A percentile compares a stretch with the other conserved stretches of the same genome.
Evolutionary conservation across 2,329 filamentous ascomycete genomes (phyloP).

Genomic region (Colletotrichum shisoi): DNA sequence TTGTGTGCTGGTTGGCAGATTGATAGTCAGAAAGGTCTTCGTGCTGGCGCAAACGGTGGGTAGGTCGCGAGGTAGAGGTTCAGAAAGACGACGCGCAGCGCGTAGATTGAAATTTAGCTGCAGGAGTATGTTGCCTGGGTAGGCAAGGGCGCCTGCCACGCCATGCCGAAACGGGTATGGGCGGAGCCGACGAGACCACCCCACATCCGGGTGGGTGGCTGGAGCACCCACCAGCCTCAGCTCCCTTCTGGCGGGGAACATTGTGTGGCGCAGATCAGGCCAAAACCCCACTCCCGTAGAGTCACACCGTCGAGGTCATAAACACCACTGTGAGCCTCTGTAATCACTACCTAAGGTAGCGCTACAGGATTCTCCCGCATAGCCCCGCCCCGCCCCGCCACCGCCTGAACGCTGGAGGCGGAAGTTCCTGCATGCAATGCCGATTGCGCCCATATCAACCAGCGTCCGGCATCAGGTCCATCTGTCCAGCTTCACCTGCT

Average conservation of each 20-base stretch:
- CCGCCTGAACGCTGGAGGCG: constrained; percentile 22
- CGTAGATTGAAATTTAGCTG: constrained; percentile 38
- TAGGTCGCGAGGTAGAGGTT: constrained; percentile 32
- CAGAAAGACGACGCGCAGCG: constrained; percentile 29
- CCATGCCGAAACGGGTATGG: constrained; percentile 14
- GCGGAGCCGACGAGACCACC: background rate
- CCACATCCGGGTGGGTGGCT: constrained; percentile 12
- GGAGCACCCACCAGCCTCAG: constrained; percentile 13
- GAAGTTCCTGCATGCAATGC: constrained; percentile 37
- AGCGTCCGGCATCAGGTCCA: constrained; percentile 20
- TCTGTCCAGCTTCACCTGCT: constrained; percentile 35
- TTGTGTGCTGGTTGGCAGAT: constrained; percentile 14
- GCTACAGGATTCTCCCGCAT: constrained; percentile 18
- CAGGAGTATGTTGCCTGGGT: constrained; percentile 4
- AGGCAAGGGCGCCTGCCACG: constrained; percentile 23
- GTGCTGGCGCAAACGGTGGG: constrained; percentile 27
- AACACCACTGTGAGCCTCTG: constrained; percentile 22
- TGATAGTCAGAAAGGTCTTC: constrained; percentile 24
- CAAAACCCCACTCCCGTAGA: background rate
- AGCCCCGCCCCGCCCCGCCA: constrained; percentile 36
- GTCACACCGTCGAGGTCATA: constrained; percentile 17
- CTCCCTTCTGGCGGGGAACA: background rate
- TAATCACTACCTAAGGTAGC: constrained; percentile 13
- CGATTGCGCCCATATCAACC: constrained; percentile 35
- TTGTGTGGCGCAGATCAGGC: constrained; percentile 17